Conservation (phyloP, 768 basidiomycete species). For the Chalciporus chontae region DNA sequence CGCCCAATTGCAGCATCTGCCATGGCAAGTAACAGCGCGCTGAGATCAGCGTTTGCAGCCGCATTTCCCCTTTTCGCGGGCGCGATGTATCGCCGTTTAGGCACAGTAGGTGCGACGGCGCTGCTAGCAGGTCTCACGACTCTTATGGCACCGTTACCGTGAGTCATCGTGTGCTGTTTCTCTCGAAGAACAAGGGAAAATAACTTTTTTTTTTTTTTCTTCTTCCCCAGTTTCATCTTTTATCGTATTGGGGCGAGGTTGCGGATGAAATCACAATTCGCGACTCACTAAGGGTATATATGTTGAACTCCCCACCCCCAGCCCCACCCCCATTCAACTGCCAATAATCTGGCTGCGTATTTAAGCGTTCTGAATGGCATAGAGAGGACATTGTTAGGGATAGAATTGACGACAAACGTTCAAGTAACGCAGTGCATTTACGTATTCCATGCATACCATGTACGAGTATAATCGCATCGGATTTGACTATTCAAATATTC, state of each 20-base stretch:
- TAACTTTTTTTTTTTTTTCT: too few species aligned
- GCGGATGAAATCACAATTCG: conserved; percentile 42
- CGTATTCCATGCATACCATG: too few species aligned
- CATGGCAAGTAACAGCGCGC: conserved; percentile 60
- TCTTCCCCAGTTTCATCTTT: conserved; percentile 44
- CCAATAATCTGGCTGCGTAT: too few species aligned
- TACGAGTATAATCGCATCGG: too few species aligned
- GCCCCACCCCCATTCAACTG: too few species aligned
- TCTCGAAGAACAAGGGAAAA: too few species aligned
- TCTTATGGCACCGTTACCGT: conserved; percentile 62
- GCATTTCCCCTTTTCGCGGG: conserved; percentile 52
- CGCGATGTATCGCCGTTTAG: conserved; percentile 50
- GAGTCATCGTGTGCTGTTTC: conserved; percentile 19
- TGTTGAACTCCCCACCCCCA: too few species aligned
- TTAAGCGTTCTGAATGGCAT: too few species aligned
- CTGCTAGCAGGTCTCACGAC: conserved; percentile 64
- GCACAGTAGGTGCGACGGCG: conserved; percentile 69
- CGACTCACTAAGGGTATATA: conserved; percentile 18
- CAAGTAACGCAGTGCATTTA: too few species aligned
- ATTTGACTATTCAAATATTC: too few species aligned
- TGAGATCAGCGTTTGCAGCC: conserved; percentile 45
- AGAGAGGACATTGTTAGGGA: too few species aligned
- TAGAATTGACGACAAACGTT: too few species aligned
- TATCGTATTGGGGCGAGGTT: conserved; percentile 43
- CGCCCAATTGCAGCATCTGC: conserved; percentile 56